Base-by-base conservation (phyloP, 306 rosid genomes). In the Lathyrus aphaca region DNA sequence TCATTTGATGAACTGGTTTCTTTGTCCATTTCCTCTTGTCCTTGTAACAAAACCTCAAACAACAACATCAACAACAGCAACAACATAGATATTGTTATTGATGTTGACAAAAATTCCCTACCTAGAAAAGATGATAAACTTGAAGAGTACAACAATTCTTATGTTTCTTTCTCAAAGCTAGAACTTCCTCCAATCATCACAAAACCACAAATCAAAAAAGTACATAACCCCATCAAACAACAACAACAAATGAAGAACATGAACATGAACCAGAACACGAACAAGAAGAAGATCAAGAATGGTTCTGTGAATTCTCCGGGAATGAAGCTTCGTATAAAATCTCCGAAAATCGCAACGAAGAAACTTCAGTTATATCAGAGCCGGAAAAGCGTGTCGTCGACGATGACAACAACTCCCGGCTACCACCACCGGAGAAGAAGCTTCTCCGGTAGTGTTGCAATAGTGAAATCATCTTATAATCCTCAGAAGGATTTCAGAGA, bases 401-500 rank as follows among this genome's bases (percentile, higher is more conserved):
- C 61, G 3, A 14, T 15, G 0, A 66, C 61, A 9, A 14, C 19
- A 1, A 44, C 16, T 3, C 73, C 83, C 10, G 77, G 83, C 50
- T 8, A 9, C 1, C 8, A 35, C 39, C 51, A 71, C 11, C 72
- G 80, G 76, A 76, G 82, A 71, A 77, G 84, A 71, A 77, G 84
- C 75, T 55, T 86, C 4, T 82, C 90, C 3, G 89, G 79, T 1
- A 83, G 92, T 76, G 61, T 86, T 16, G 97, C 97, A 23, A 70
- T 90, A 5, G 84, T 86, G 66, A 87, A 90, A 43, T 81, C 88
- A 1, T 90, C 96, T 1, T 73, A 69, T 72, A 84, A 90, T 63
- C 96, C 96, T 1, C 86, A 84, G 25, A 90, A 73, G 50, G 85
- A 81, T 71, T 90, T 90, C 64, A 87, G 82, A 18, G 96, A 90